Percentiles rank a stretch among this genome's conserved stretches.
Conservation (phyloP, 352 stramenopile genomes). For the Saprolegnia parasitica region DNA sequence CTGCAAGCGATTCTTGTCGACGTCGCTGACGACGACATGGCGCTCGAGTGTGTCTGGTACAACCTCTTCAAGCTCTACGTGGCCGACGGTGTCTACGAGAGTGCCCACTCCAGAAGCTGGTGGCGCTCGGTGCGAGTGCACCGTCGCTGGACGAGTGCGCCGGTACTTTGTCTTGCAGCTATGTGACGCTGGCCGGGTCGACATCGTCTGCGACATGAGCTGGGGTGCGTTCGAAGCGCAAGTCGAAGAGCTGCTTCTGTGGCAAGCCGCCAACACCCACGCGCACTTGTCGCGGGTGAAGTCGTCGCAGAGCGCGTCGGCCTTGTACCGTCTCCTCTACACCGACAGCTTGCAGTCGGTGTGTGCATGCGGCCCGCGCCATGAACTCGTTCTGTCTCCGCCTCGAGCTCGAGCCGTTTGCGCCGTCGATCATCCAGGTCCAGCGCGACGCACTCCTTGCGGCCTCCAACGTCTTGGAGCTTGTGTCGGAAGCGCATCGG, state of each 20-base stretch:
- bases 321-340: conserved; percentile 10
- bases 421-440: neutral
- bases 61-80: conserved; percentile 19
- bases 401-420: conserved; percentile 14
- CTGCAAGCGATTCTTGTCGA: conserved; percentile 4
- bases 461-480: conserved; percentile 6
- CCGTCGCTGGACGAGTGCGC: neutral
- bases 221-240: conserved; percentile 14
- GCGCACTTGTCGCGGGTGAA: neutral
- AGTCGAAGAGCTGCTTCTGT: conserved; percentile 9
- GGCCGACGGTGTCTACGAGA: conserved; percentile 2
- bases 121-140: neutral
- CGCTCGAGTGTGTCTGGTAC: conserved; percentile 22
- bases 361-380: conserved; percentile 3
- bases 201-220: conserved; percentile 6
- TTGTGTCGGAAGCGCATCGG: neutral
- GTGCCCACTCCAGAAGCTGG: too few relatives aligned
- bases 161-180: conserved; percentile 21
- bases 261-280: conserved; percentile 21
- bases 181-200: conserved; percentile 17
- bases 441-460: conserved; percentile 18
- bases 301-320: conserved; percentile 7
- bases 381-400: conserved; percentile 16
- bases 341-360: conserved; percentile 4
- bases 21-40: neutral